These are phyloP conservation scores for Tephrocybe sp. DNA, from an alignment of 768 basidiomycete genomes.

Conservation along the genomic window DNA sequence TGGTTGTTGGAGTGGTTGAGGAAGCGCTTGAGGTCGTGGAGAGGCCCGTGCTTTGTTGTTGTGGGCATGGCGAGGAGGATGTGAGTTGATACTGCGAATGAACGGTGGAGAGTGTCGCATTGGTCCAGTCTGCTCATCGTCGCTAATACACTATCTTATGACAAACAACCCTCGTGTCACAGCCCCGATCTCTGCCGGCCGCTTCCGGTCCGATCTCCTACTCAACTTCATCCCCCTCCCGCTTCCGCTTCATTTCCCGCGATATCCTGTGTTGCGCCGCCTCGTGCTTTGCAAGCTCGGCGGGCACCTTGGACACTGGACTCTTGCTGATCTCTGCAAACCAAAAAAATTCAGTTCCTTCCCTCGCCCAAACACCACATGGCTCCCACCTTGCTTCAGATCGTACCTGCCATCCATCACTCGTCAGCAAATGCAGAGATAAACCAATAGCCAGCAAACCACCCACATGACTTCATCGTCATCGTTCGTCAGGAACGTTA, in stretches of 20 bases:
- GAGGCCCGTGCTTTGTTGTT: constrained; percentile 58
- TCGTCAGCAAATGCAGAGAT: constrained; percentile 8
- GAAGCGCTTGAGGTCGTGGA: constrained; percentile 93
- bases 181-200: constrained; percentile 5
- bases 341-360: not conserved
- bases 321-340: constrained; percentile 86
- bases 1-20: constrained; percentile 78
- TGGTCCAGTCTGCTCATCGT: not conserved
- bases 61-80: constrained; percentile 23
- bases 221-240: constrained; percentile 76
- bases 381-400: constrained; percentile 79
- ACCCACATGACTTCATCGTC: constrained; percentile 96
- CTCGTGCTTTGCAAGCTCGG: constrained; percentile 88
- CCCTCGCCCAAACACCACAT: not conserved
- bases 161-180: constrained; percentile 12
- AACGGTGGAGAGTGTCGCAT: constrained; percentile 1
- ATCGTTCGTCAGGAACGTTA: constrained; percentile 95
- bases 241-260: constrained; percentile 92
- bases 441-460: constrained; percentile 10
- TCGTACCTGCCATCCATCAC: constrained; percentile 67
- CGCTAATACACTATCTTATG: constrained; percentile 5
- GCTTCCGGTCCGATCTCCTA: constrained; percentile 22
- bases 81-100: constrained; percentile 12
- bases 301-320: constrained; percentile 85
- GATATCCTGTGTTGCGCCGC: constrained; percentile 89